phyloP scores from a whole-genome alignment of 2,329 filamentous ascomycete genomes.

The Fusarium oligoseptatum region DNA sequence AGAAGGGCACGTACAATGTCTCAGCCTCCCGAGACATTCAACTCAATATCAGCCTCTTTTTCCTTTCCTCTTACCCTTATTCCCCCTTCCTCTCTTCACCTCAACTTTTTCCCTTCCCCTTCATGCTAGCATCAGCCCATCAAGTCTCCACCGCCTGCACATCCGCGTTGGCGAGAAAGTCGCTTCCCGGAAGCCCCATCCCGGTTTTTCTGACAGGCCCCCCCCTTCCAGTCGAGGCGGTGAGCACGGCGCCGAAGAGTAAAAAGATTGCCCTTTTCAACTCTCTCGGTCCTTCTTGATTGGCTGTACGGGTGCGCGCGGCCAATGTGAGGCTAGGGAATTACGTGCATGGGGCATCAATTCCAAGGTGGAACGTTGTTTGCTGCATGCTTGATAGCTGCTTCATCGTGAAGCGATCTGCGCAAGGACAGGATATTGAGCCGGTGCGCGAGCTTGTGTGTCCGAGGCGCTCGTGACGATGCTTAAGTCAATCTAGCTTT shows the following conservation, averaged over 20 bases:
- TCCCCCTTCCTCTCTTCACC: not conserved
- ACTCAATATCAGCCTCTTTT: conserved; percentile 1
- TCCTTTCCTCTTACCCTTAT: not conserved
- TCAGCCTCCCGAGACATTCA: conserved; percentile 2
- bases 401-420: conserved; percentile 18
- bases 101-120: not conserved
- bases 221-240: conserved; percentile 16
- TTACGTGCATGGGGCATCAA: conserved; percentile 29
- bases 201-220: conserved; percentile 1
- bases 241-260: conserved; percentile 21
- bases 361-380: conserved; percentile 1
- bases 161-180: conserved; percentile 5
- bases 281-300: conserved; percentile 25
- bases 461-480: not conserved
- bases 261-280: conserved; percentile 42
- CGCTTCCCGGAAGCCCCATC: not conserved
- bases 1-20: not conserved
- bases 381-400: conserved; percentile 9
- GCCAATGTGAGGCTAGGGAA: conserved; percentile 26
- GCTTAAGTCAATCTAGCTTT: not conserved
- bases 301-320: conserved; percentile 20
- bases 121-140: conserved; percentile 31
- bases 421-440: not conserved
- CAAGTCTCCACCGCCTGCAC: conserved; percentile 28
- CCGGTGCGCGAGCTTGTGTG: not conserved